Evolutionary conservation across 1,284 basidiomycete species (phyloP).

Genomic region (Apiotrichum sp.): DNA sequence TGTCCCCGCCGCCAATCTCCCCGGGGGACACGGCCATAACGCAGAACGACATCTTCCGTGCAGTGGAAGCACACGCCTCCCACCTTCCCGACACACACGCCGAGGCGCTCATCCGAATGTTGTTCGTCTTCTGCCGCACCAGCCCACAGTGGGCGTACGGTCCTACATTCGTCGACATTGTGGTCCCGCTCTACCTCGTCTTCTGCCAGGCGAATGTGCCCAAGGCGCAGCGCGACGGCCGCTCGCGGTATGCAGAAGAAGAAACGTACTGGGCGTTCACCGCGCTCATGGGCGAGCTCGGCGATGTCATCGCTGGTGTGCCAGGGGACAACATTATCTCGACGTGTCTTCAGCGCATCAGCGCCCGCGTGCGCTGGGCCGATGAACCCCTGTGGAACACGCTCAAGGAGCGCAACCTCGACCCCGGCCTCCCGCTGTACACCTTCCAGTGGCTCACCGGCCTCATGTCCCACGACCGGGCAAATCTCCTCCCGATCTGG

Average conservation of each 20-base stretch:
- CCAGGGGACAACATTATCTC: conserved; percentile 8
- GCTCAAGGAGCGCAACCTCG: conserved; percentile 31
- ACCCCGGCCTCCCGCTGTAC: conserved; percentile 31
- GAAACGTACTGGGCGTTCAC: conserved; percentile 42
- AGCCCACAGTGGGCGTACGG: conserved; percentile 40
- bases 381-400: conserved; percentile 28
- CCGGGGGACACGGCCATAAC: conserved; percentile 1
- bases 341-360: conserved; percentile 23
- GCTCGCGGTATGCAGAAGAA: conserved; percentile 31
- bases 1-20: conserved; percentile 9
- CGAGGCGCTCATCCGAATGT: conserved; percentile 42
- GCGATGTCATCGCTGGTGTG: conserved; percentile 17
- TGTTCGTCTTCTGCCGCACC: conserved; percentile 38
- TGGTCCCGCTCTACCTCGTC: conserved; percentile 42
- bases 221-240: conserved; percentile 1
- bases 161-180: conserved; percentile 38
- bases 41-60: not conserved
- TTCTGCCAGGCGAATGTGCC: conserved; percentile 20
- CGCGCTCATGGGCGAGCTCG: conserved; percentile 34
- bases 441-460: conserved; percentile 37
- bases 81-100: conserved; percentile 35
- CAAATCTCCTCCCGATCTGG: conserved; percentile 33
- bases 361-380: conserved; percentile 34
- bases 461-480: conserved; percentile 28
- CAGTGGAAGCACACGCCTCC: conserved; percentile 7